Evolutionary conservation across 2,329 filamentous ascomycete species (phyloP).

Genomic region (Hyphodiscus sp.): DNA sequence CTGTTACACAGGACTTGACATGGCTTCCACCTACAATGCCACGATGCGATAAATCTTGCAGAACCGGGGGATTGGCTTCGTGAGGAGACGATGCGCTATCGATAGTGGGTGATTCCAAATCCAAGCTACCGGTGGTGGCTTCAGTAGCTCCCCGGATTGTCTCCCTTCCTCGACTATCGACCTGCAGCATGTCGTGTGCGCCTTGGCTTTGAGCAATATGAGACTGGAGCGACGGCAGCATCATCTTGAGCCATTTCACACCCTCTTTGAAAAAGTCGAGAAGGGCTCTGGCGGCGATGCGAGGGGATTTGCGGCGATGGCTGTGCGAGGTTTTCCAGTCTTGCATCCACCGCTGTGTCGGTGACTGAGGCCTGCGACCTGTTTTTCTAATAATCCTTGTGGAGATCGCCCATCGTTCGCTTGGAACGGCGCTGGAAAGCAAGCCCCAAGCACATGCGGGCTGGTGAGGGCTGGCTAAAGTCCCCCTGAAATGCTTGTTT

Average conservation of each 20-base stretch:
- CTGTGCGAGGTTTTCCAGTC: neutral
- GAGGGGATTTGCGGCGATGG: neutral
- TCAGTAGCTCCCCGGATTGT: conserved; percentile 5
- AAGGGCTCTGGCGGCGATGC: neutral
- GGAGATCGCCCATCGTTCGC: neutral
- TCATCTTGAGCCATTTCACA: conserved; percentile 20
- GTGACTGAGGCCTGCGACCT: no score
- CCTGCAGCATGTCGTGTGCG: conserved; percentile 10
- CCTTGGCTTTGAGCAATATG: conserved; percentile 2
- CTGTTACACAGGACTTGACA: neutral
- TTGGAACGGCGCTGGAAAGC: no score
- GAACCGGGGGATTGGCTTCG: neutral
- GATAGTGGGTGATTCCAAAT: conserved; percentile 11
- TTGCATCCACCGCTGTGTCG: neutral
- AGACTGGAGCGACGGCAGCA: conserved; percentile 12
- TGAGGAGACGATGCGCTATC: conserved; percentile 1
- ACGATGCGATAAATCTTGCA: neutral
- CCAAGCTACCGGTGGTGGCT: conserved; percentile 3
- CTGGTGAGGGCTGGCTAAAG: no score
- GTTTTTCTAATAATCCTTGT: neutral
- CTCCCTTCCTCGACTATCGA: neutral
- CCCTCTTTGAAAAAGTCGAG: neutral
- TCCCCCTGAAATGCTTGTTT: no score
- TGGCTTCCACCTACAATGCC: neutral
- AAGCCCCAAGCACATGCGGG: no score